Evolutionary conservation across 2,329 filamentous ascomycete genomes (phyloP).

Genomic region (Stromatinia cepivora): DNA sequence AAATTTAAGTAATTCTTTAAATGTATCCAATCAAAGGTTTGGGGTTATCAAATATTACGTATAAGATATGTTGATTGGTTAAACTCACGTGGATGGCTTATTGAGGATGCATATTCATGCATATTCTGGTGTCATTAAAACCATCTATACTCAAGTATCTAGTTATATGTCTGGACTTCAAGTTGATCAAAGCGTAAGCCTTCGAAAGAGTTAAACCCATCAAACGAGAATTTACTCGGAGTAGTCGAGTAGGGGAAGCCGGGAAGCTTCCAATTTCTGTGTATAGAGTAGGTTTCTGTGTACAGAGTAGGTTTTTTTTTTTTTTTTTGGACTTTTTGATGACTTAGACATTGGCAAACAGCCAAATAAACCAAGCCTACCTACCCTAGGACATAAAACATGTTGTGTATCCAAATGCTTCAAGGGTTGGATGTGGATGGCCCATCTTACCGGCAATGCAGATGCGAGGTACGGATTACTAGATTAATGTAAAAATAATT

Average conservation of each 20-base stretch:
- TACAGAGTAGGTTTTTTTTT: too few species aligned
- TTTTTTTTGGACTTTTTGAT: background rate
- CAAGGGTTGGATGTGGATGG: constrained; percentile 16
- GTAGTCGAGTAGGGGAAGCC: background rate
- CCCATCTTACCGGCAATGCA: constrained; percentile 25
- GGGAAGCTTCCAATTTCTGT: constrained; percentile 2
- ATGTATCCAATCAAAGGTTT: constrained; percentile 8
- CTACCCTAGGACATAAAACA: background rate
- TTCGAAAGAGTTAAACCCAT: background rate
- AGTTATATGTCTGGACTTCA: background rate
- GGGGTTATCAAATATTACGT: constrained; percentile 22
- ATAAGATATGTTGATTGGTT: constrained; percentile 23
- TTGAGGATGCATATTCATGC: constrained; percentile 11
- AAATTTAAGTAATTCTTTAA: constrained; percentile 12
- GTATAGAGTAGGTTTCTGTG: background rate
- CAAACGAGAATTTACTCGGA: background rate
- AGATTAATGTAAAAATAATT: constrained; percentile 26
- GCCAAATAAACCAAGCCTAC: background rate
- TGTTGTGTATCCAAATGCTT: constrained; percentile 13
- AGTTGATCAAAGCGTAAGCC: constrained; percentile 8
- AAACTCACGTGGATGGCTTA: background rate
- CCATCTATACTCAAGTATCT: background rate
- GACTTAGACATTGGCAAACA: background rate
- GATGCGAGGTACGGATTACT: constrained; percentile 33
- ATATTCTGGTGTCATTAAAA: constrained; percentile 23